These are phyloP conservation scores for Aurantiochytrium sp. DNA, from an alignment of 108 stramenopile species.

Conservation along the genomic window DNA sequence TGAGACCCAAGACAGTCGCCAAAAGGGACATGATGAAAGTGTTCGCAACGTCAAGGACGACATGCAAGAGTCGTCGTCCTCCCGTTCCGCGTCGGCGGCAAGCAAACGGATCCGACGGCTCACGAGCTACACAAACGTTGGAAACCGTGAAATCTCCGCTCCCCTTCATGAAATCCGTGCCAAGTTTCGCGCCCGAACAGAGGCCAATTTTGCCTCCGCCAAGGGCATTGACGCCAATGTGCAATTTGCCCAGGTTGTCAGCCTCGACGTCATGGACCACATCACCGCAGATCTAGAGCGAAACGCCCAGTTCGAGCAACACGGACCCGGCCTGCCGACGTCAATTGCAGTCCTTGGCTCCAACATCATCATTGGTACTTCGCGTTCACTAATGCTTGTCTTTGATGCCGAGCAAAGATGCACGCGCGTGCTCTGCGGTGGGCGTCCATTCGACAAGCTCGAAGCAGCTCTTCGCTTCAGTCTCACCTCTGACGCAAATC, in stretches of 20 bases:
- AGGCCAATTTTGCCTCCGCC: not conserved
- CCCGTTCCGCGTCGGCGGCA: not conserved
- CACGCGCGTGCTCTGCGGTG: not conserved
- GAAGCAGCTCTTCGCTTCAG: not conserved
- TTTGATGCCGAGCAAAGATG: not conserved
- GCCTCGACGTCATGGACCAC: not conserved
- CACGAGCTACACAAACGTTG: not conserved
- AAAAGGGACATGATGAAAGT: not conserved
- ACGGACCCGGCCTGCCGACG: constrained; percentile 2
- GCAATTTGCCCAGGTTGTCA: not conserved
- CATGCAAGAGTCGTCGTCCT: not conserved
- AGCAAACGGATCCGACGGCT: not conserved
- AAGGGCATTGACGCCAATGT: not conserved
- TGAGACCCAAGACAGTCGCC: no score
- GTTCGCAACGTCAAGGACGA: not conserved
- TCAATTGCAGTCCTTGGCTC: not conserved
- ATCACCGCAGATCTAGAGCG: not conserved
- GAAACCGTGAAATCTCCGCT: not conserved
- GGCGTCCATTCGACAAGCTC: not conserved
- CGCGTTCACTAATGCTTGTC: not conserved
- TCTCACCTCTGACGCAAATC: not conserved
- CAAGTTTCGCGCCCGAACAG: not conserved
- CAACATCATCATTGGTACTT: not conserved
- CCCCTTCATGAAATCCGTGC: not conserved
- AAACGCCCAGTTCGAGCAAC: not conserved